These are phyloP conservation scores for Citrus mangshanensis DNA, from an alignment of 345 rosid genomes.

Conservation along the genomic window DNA sequence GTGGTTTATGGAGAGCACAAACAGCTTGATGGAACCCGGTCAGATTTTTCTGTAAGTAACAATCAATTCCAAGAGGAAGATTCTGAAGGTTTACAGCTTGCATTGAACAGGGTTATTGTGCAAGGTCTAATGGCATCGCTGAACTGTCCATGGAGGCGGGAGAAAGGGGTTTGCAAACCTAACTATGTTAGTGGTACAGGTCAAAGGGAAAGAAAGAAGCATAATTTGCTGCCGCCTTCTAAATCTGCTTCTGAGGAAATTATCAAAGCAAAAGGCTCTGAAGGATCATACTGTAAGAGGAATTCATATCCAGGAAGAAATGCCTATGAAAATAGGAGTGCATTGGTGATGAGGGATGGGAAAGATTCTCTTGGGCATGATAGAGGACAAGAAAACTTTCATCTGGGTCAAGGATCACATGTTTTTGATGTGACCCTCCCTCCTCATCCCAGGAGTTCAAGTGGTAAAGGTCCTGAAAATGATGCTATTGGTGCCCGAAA, in stretches of 20 bases:
- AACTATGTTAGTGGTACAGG: constrained; percentile 13
- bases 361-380: not conserved
- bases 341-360: not conserved
- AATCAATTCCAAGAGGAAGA: constrained; percentile 12
- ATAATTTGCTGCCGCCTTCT: constrained; percentile 2
- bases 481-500: constrained; percentile 38
- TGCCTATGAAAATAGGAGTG: constrained; percentile 7
- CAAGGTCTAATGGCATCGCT: constrained; percentile 33
- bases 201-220: constrained; percentile 38
- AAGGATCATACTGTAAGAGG: constrained; percentile 8
- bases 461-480: constrained; percentile 18
- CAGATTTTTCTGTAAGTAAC: constrained; percentile 12
- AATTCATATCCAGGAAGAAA: constrained; percentile 8
- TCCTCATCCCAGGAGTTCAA: constrained; percentile 37
- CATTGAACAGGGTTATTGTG: constrained; percentile 18
- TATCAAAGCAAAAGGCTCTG: constrained; percentile 21
- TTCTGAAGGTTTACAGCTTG: constrained; percentile 4
- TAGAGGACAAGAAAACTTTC: constrained; percentile 6
- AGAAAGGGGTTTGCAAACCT: constrained; percentile 10
- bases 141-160: constrained; percentile 24
- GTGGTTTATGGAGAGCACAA: constrained; percentile 7
- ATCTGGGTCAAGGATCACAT: constrained; percentile 15
- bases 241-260: constrained; percentile 21
- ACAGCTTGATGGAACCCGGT: constrained; percentile 13
- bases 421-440: constrained; percentile 39